Percentiles rank a stretch among this genome's conserved stretches.
Conservation (phyloP, 1,139 yeast genomes). For the Saccharomycopsis hybrid region DNA sequence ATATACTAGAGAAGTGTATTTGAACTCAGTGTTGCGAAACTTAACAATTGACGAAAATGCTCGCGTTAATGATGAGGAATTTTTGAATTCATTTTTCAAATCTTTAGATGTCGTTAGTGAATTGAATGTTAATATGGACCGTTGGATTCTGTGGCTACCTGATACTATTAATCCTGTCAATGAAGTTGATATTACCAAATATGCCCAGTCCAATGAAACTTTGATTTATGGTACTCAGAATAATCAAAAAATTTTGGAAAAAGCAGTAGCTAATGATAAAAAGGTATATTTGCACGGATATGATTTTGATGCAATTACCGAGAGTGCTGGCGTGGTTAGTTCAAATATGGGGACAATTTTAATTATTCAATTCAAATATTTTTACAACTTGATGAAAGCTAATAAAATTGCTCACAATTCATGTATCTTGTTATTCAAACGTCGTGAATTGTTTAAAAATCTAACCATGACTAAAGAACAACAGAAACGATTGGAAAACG, state of each 20-base stretch:
- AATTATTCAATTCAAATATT: slow-evolving; percentile 11
- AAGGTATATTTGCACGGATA: not conserved
- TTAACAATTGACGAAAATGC: not conserved
- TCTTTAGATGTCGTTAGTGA: slow-evolving; percentile 22
- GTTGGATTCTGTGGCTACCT: slow-evolving; percentile 24
- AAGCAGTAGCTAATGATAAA: not conserved
- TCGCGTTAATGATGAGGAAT: slow-evolving; percentile 10
- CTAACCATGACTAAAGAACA: not conserved
- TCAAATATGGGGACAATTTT: slow-evolving; percentile 1
- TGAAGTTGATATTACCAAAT: slow-evolving; percentile 5
- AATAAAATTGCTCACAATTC: slow-evolving; percentile 13
- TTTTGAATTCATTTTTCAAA: slow-evolving; percentile 6
- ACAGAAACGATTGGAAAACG: slow-evolving; percentile 1
- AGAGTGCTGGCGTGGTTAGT: not conserved
- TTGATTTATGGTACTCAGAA: no score
- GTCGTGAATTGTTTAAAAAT: not conserved
- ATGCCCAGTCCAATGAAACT: not conserved
- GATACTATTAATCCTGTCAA: slow-evolving; percentile 15
- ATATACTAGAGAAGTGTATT: slow-evolving; percentile 8
- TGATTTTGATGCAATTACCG: not conserved
- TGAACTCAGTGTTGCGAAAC: slow-evolving; percentile 2
- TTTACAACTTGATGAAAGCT: slow-evolving; percentile 15
- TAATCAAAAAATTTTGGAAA: not conserved
- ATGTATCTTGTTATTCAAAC: slow-evolving; percentile 7
- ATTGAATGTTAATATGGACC: slow-evolving; percentile 23